A percentile compares a stretch with the other conserved stretches of the same genome.
Evolutionary conservation across 202 grass and related monocot genomes (phyloP).

Genomic region (Digitaria exilis): DNA sequence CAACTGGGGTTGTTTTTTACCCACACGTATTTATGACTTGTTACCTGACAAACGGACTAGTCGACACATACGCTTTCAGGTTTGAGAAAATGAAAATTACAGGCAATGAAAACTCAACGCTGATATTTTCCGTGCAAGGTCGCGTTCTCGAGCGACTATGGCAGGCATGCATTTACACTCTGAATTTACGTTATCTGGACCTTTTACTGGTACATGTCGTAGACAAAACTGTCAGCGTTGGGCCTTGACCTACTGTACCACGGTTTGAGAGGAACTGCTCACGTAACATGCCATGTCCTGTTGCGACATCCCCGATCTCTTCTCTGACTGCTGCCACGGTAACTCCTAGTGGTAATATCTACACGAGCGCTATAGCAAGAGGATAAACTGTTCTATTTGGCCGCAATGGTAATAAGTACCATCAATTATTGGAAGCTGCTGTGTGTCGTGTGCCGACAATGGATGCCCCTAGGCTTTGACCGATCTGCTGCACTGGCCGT

Average conservation of each 20-base stretch:
- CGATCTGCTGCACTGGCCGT: not conserved
- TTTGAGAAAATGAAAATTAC: not conserved
- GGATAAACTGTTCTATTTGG: not conserved
- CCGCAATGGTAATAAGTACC: not conserved
- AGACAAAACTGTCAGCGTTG: slow-evolving; percentile 27
- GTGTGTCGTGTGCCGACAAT: not conserved
- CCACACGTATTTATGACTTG: not conserved
- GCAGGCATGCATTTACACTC: not conserved
- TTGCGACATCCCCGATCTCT: not conserved
- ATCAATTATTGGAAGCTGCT: not conserved
- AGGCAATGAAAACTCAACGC: not conserved
- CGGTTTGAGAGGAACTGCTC: not conserved
- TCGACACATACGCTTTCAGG: not conserved
- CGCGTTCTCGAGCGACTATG: not conserved
- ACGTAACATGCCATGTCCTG: not conserved
- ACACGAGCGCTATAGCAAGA: not conserved
- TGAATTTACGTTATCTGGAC: not conserved
- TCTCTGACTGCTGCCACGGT: not conserved
- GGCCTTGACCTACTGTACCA: not conserved
- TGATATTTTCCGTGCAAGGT: not conserved
- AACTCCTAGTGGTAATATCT: not conserved
- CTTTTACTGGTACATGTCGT: not conserved
- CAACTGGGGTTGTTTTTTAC: not conserved
- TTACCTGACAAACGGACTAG: not conserved
- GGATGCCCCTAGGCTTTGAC: not conserved